Evolutionary conservation across 1,284 basidiomycete species (phyloP).

Genomic region (Ceratobasidium sp.): DNA sequence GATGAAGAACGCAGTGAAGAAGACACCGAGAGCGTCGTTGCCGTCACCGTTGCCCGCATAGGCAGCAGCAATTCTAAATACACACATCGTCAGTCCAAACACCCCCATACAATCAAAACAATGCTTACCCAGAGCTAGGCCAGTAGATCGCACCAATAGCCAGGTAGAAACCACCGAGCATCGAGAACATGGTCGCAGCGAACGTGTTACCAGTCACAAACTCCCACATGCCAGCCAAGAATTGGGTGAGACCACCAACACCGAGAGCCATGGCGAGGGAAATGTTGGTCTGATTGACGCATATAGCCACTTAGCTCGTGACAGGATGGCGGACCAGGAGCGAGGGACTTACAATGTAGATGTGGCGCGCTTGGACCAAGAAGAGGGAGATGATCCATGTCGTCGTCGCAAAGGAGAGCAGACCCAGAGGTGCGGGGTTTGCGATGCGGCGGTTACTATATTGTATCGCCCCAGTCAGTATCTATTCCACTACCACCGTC

Average conservation of each 20-base stretch:
- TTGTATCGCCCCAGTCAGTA: background rate
- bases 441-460: constrained; percentile 52
- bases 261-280: constrained; percentile 52
- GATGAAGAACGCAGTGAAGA: constrained; percentile 50
- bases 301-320: constrained; percentile 51
- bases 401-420: constrained; percentile 55
- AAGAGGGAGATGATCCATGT: constrained; percentile 54
- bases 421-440: constrained; percentile 59
- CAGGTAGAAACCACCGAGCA: constrained; percentile 51
- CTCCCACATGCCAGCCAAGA: constrained; percentile 61
- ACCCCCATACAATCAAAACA: background rate
- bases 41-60: constrained; percentile 50
- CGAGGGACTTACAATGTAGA: constrained; percentile 48
- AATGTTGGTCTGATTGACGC: constrained; percentile 52
- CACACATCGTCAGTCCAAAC: background rate
- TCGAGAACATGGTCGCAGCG: constrained; percentile 57
- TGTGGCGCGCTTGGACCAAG: constrained; percentile 50
- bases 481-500: background rate
- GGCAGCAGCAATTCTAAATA: constrained; percentile 48
- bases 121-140: constrained; percentile 16
- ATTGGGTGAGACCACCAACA: constrained; percentile 56
- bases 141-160: constrained; percentile 44
- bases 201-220: constrained; percentile 58
- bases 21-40: constrained; percentile 47
- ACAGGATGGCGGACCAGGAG: no score